Evolutionary conservation across 352 stramenopile genomes (phyloP).

Genomic region (Elongisporangium anandrum): DNA sequence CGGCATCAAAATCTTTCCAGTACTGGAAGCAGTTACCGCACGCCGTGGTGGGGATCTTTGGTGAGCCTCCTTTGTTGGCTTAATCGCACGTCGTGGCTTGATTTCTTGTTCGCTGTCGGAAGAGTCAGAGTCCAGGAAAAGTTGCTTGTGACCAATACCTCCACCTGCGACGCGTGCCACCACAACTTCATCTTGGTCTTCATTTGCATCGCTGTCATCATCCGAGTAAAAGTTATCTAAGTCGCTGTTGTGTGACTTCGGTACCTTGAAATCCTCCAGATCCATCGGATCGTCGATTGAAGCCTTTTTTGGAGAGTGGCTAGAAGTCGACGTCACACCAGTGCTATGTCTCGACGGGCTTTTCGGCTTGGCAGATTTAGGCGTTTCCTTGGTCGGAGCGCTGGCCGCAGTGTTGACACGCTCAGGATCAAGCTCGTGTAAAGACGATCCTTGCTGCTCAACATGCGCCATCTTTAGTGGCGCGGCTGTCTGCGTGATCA

Average conservation of each 20-base stretch:
- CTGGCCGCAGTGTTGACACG: background rate
- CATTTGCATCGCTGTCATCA: slow-evolving; percentile 52
- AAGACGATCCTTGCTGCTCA: slow-evolving; percentile 6
- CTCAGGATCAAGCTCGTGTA: background rate
- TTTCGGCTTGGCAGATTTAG: background rate
- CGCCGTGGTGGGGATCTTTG: background rate
- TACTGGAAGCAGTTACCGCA: background rate
- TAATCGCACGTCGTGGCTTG: background rate
- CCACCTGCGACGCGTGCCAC: slow-evolving; percentile 35
- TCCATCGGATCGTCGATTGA: slow-evolving; percentile 37
- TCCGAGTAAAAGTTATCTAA: slow-evolving; percentile 81
- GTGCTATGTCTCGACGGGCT: background rate
- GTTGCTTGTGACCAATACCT: slow-evolving; percentile 61
- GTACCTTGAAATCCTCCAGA: slow-evolving; percentile 78
- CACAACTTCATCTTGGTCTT: slow-evolving; percentile 41
- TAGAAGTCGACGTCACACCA: background rate
- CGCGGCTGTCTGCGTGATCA: slow-evolving; percentile 19
- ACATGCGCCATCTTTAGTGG: slow-evolving; percentile 46
- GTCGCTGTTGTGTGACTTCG: slow-evolving; percentile 44
- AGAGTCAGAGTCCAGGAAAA: slow-evolving; percentile 67
- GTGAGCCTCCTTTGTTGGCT: background rate
- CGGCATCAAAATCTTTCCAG: background rate
- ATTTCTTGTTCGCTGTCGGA: slow-evolving; percentile 30
- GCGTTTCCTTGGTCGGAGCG: background rate
- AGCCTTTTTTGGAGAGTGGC: slow-evolving; percentile 8